Conservation (phyloP, 2,329 filamentous ascomycete genomes). For the Aspergillus quadrilineatus region DNA sequence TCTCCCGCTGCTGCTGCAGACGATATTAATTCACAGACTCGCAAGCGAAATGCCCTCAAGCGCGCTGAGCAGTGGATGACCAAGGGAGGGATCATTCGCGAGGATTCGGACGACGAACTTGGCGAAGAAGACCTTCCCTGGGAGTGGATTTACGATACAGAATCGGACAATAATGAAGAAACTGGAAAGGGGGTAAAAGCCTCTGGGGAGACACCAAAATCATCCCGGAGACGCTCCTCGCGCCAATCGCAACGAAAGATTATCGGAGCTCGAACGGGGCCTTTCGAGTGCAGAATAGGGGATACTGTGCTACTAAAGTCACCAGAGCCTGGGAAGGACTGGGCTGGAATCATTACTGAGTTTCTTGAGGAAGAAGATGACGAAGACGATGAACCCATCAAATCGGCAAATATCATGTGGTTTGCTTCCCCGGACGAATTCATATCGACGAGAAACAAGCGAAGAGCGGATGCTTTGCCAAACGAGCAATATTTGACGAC, state of each 20-base stretch:
- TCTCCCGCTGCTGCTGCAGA: conserved; percentile 14
- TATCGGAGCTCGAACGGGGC: conserved; percentile 77
- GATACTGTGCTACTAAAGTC: conserved; percentile 86
- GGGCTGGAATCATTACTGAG: conserved; percentile 85
- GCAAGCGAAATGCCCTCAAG: conserved; percentile 30
- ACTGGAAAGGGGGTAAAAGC: conserved; percentile 17
- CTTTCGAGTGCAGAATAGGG: conserved; percentile 75
- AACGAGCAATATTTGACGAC: conserved; percentile 92
- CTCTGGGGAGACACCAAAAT: conserved; percentile 23
- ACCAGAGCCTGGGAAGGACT: conserved; percentile 80
- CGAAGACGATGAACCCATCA: conserved; percentile 50
- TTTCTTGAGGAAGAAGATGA: conserved; percentile 74
- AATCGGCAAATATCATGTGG: conserved; percentile 90
- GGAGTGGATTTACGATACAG: conserved; percentile 70
- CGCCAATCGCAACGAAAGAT: conserved; percentile 53
- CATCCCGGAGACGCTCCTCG: conserved; percentile 27
- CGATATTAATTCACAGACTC: conserved; percentile 14
- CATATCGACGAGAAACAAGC: conserved; percentile 78
- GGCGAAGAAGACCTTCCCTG: conserved; percentile 70
- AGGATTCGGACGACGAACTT: conserved; percentile 87
- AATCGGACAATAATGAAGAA: conserved; percentile 24
- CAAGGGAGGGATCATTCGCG: conserved; percentile 64
- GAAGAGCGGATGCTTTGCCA: conserved; percentile 74
- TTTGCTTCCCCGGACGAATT: conserved; percentile 84
- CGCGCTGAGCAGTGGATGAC: conserved; percentile 52